These are phyloP conservation scores for Globisporangium yorkense DNA, from an alignment of 352 stramenopile genomes.

Conservation along the genomic window DNA sequence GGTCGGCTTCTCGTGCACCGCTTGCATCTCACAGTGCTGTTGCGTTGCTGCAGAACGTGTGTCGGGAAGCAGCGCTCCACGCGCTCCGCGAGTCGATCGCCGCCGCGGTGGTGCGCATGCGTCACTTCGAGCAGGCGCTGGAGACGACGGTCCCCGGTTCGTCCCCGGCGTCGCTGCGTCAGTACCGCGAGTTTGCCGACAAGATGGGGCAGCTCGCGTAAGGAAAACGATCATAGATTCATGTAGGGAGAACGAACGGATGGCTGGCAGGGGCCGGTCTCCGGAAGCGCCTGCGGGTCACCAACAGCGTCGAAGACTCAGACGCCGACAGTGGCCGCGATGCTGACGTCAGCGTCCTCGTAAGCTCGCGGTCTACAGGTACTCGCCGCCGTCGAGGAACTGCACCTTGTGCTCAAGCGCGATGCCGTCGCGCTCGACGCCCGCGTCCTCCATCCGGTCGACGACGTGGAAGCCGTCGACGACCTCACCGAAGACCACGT, in stretches of 20 bases:
- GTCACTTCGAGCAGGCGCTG: conserved; percentile 55
- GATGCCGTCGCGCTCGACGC: conserved; percentile 55
- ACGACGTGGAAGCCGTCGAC: conserved; percentile 80
- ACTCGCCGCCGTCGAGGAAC: conserved; percentile 68
- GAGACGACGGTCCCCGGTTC: conserved; percentile 48
- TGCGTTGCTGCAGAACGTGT: conserved; percentile 57
- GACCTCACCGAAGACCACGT: conserved; percentile 85
- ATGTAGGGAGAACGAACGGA: not conserved
- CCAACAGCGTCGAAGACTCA: too few species aligned
- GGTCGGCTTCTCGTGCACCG: not conserved
- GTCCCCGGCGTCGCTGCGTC: conserved; percentile 37
- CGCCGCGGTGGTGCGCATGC: conserved; percentile 39
- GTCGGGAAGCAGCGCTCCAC: conserved; percentile 72
- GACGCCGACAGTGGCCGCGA: too few species aligned
- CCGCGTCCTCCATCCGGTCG: conserved; percentile 74
- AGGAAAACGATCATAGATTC: not conserved
- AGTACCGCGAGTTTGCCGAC: conserved; percentile 60
- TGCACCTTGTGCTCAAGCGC: conserved; percentile 68
- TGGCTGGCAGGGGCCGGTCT: not conserved
- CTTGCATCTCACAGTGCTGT: conserved; percentile 9
- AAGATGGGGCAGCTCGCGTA: conserved; percentile 50
- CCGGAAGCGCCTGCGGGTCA: too few species aligned
- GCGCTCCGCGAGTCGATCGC: conserved; percentile 69
- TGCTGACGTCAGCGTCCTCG: not conserved
- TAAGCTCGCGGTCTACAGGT: conserved; percentile 15